Percentiles rank a stretch among this genome's conserved stretches.
These are phyloP conservation scores for Collybia mongolica DNA, from an alignment of 768 basidiomycete species.

Conservation along the genomic window DNA sequence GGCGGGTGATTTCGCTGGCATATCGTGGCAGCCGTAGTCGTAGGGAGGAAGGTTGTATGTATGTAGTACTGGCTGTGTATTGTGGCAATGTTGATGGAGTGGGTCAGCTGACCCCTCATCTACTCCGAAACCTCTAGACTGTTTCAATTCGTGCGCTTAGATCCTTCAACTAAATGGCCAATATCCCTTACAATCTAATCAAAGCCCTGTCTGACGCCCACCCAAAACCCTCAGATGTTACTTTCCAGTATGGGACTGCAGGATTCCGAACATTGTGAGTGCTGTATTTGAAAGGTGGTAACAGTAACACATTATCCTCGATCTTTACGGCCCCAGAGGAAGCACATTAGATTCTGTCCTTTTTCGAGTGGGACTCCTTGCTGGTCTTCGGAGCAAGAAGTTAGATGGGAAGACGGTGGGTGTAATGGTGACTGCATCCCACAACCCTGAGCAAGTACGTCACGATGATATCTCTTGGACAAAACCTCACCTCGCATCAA, in stretches of 20 bases:
- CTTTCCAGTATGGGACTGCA: constrained; percentile 90
- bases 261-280: constrained; percentile 90
- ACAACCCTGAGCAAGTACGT: constrained; percentile 92
- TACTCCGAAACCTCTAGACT: no score
- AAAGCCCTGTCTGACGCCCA: constrained; percentile 54
- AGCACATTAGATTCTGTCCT: constrained; percentile 83
- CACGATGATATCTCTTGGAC: constrained; percentile 2
- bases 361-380: constrained; percentile 90
- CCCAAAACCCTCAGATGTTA: constrained; percentile 67
- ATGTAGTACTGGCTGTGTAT: background rate
- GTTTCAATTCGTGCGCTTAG: no score
- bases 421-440: constrained; percentile 99
- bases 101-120: no score
- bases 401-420: constrained; percentile 92
- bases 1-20: constrained; percentile 77
- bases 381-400: constrained; percentile 86
- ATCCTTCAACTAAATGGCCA: constrained; percentile 22
- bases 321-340: constrained; percentile 42
- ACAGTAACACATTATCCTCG: constrained; percentile 10
- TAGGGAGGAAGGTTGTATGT: no score
- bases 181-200: constrained; percentile 43
- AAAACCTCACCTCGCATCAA: constrained; percentile 27
- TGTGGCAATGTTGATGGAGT: no score
- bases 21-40: constrained; percentile 22
- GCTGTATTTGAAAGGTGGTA: constrained; percentile 7